Percentiles rank a stretch among this genome's conserved stretches.
Conservation (phyloP, 1,284 basidiomycete species). For the Ustilago xerochloae region DNA sequence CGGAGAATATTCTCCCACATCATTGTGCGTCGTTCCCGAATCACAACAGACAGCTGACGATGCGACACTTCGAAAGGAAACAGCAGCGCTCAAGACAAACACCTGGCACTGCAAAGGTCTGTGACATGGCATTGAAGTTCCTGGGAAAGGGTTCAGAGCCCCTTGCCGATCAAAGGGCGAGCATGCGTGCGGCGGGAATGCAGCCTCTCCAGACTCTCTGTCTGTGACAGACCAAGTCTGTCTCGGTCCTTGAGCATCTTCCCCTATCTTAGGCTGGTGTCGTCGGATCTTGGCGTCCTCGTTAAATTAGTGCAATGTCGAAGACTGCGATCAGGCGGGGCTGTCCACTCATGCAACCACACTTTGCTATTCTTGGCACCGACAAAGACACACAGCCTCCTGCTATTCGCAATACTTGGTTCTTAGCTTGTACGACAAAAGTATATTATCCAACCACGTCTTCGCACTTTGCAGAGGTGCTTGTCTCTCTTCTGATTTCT, state of each 20-base stretch:
- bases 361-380: constrained; percentile 26
- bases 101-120: no score
- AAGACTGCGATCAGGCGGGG: not conserved
- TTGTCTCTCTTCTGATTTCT: not conserved
- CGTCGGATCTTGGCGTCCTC: constrained; percentile 32
- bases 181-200: constrained; percentile 27
- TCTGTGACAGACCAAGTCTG: not conserved
- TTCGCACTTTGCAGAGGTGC: not conserved
- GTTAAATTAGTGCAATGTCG: not conserved
- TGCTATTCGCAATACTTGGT: not conserved
- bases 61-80: not conserved
- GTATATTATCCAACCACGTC: constrained; percentile 21
- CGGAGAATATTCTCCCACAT: constrained; percentile 28
- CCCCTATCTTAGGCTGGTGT: not conserved
- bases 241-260: not conserved
- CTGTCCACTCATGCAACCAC: not conserved
- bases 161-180: constrained; percentile 26
- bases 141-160: not conserved
- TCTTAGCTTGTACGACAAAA: not conserved
- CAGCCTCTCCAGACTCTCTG: not conserved
- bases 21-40: constrained; percentile 10
- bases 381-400: not conserved
- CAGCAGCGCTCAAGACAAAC: no score
- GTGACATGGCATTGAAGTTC: not conserved
- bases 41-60: not conserved